Evolutionary conservation across 768 basidiomycete genomes (phyloP), one percentile per base, ranked within the genome.

Genomic region (Termitomyces sp.): DNA sequence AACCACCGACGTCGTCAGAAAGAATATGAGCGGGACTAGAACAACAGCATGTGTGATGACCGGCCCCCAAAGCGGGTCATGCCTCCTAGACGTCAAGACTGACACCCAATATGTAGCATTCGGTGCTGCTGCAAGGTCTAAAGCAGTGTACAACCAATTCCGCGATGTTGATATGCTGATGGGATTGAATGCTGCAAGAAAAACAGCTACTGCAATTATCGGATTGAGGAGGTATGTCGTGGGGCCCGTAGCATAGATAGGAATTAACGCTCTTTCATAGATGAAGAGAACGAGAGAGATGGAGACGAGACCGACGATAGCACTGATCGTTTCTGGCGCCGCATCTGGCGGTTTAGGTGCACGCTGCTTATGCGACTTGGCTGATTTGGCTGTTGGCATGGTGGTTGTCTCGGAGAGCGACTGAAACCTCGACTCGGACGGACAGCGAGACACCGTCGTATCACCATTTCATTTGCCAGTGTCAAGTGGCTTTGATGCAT

Each of bases 71-170:
- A 84, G 57, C 14, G 85, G 79, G 61, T 82, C 76, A 26, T 72
- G 74, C 63, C 71, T 69, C 62, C 86, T 79, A 32, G 83, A 80
- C 10, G 86, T 84, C 72, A 77, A 80, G 24, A 82, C 79, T 33
- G 84, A 81, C 22, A 82, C 71, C 82, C 84, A 89, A 64, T 90
- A 89, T 5, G 83, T 82, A n/a, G 83, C 77, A 63, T 82, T 80
- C 1, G 91, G 86, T 30, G 84, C 76, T 48, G 74, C 56, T 49
- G 79, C 73, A 36, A 84, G 67, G 30, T 77, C 66, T 9, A 74
- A 54, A 20, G 76, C 79, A 40, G 80, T 72, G 58, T 69, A 67
- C n/a, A 76, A 57, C 57, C 73, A 68, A 52, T 67, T 73, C 52
- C 65, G 59, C 32, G 65, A 68, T 13, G 59, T 57, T 20, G 72